Evolutionary conservation across 208 protist genomes (phyloP), one percentile per base, ranked within the genome.

Genomic region (Naegleria lovaniensis): DNA sequence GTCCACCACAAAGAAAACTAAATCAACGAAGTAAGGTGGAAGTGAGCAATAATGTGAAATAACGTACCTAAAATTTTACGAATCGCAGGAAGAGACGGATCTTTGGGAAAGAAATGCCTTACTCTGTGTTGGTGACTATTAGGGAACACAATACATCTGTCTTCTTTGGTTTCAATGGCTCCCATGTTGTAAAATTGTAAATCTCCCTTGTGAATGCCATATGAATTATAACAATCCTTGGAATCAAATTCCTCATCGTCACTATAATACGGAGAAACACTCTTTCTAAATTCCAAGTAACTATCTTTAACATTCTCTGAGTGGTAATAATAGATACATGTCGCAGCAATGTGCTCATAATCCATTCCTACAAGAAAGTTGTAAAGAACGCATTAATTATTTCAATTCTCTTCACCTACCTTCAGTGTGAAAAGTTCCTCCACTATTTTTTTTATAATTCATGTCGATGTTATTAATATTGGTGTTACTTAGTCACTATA

Each of bases 391-490:
- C n/a, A n/a, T n/a, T n/a, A n/a, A n/a, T n/a, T n/a, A n/a, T n/a
- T n/a, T n/a, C n/a, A n/a, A n/a, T 22, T 59, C 16, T 59, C 11
- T 59, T 6, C 6, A 59, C n/a, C n/a, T n/a, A n/a, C n/a, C 93
- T 90, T 94, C 93, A 9, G 94, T 90, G 85, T 94, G 93, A 91
- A 92, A 94, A n/a, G 83, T 39, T 58, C 93, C 93, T 36, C 92
- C 92, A 6, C 25, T 15, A n/a, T n/a, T n/a, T n/a, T n/a, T n/a
- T n/a, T n/a, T n/a, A n/a, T n/a, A n/a, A n/a, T n/a, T n/a, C n/a
- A 58, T 92, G n/a, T n/a, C n/a, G n/a, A n/a, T n/a, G n/a, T n/a
- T n/a, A n/a, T n/a, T n/a, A n/a, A n/a, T n/a, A n/a, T n/a, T n/a
- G n/a, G n/a, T n/a, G n/a, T n/a, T n/a, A n/a, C n/a, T n/a, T n/a